These are phyloP conservation scores for Hypoxylon perforatum DNA, from an alignment of 495 filamentous ascomycete species.

Conservation along the genomic window DNA sequence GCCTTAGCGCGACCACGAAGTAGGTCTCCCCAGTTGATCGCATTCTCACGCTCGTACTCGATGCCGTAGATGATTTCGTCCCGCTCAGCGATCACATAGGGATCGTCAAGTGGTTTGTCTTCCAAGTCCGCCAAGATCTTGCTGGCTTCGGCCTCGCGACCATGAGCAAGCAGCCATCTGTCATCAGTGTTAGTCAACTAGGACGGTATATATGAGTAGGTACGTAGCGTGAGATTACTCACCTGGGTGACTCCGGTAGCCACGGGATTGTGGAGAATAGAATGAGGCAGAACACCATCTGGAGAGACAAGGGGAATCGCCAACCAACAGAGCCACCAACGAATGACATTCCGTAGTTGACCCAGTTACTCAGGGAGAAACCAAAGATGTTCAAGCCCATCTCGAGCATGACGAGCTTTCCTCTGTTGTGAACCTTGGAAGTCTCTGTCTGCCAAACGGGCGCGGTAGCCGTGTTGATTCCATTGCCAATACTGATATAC, in stretches of 20 bases:
- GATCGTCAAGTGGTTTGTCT: constrained; percentile 42
- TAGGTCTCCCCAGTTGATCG: constrained; percentile 42
- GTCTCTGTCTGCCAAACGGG: constrained; percentile 76
- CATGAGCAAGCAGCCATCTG: constrained; percentile 55
- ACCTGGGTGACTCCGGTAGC: constrained; percentile 53
- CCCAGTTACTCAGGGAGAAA: constrained; percentile 70
- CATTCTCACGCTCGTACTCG: constrained; percentile 44
- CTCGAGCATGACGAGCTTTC: constrained; percentile 70
- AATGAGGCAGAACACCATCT: constrained; percentile 55
- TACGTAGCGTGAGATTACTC: not conserved
- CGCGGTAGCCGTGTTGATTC: constrained; percentile 71
- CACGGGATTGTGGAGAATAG: constrained; percentile 49
- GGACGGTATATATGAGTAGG: not conserved
- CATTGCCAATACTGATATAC: constrained; percentile 68
- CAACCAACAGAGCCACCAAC: constrained; percentile 53
- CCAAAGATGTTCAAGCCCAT: constrained; percentile 71
- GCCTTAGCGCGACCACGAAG: constrained; percentile 35
- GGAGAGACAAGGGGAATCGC: constrained; percentile 59
- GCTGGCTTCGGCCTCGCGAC: constrained; percentile 48
- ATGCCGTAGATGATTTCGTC: constrained; percentile 42
- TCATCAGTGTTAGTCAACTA: constrained; percentile 5
- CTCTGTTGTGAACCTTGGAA: constrained; percentile 66
- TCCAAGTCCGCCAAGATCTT: constrained; percentile 50
- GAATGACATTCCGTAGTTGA: constrained; percentile 65
- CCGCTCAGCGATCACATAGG: constrained; percentile 41